Conservation (phyloP, 306 rosid genomes). For the Castanospermum australe region DNA sequence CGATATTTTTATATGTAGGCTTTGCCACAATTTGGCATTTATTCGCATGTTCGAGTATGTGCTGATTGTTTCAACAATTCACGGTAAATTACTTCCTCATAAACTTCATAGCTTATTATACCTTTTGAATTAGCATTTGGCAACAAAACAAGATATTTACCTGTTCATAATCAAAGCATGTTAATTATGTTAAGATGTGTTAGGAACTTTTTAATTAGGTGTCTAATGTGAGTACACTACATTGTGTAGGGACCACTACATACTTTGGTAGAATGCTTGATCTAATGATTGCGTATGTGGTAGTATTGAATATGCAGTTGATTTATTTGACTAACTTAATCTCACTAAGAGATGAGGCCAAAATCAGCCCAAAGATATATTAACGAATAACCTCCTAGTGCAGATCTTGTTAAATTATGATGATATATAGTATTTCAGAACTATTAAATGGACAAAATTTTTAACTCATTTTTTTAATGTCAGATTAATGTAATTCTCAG, state of each 20-base stretch:
- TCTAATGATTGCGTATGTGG: neutral
- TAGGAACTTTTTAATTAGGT: neutral
- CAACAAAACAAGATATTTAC: neutral
- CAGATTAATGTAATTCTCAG: neutral
- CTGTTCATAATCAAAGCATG: neutral
- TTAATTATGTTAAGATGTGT: neutral
- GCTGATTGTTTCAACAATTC: slow-evolving; percentile 78
- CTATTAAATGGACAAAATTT: neutral
- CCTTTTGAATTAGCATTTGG: slow-evolving; percentile 14
- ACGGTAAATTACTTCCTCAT: slow-evolving; percentile 45
- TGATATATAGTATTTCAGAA: neutral
- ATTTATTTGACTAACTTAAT: neutral
- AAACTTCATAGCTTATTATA: neutral
- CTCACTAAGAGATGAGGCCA: neutral
- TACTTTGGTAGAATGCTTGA: slow-evolving; percentile 7
- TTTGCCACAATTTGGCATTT: slow-evolving; percentile 82
- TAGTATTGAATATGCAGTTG: neutral
- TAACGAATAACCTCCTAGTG: neutral
- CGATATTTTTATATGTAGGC: slow-evolving; percentile 50
- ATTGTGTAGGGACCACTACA: neutral
- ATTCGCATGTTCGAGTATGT: slow-evolving; percentile 82
- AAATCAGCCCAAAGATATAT: neutral
- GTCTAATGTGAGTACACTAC: neutral
- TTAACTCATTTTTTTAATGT: neutral
- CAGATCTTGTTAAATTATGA: neutral